Base-by-base conservation (phyloP, 371 early-diverging fungal species). In the Cokeromyces recurvatus region DNA sequence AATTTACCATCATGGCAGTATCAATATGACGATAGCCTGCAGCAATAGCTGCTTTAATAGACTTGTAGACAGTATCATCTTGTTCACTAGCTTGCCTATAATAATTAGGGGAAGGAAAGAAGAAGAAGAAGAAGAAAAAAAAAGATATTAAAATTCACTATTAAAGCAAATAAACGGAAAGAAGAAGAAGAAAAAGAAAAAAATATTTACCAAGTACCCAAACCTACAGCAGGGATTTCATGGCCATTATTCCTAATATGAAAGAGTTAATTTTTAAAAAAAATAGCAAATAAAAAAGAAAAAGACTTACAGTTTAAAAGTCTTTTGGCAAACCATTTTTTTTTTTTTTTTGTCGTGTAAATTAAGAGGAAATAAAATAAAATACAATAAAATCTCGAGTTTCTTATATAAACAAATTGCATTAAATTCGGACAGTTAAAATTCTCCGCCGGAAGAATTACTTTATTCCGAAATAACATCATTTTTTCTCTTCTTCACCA, bases 181-280 rank as follows among this genome's bases (percentile, higher is more conserved):
- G n/a, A n/a, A n/a, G n/a, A n/a, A n/a, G n/a, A n/a, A n/a, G n/a
- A n/a, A n/a, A n/a, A n/a, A n/a, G n/a, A n/a, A n/a, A n/a, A n/a
- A n/a, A n/a, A n/a, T n/a, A n/a, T n/a, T 43, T 66, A 63, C 74
- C 78, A 77, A 27, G 81, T 81, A 34, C 78, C 73, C 32, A 74
- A 62, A 35, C 71, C 74, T 19, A 76, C 50, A 34, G 72, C 64
- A 21, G 77, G 77, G 32, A 76, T 71, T 20, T 43, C 41, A 11
- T 64, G 64, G 24, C 77, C 77, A 10, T 66, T 71, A 46, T 70
- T 70, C 16, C 71, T 70, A 46, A 27, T 32, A 11, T 23, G 36
- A 20, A n/a, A 16, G 25, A 6, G 39, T 38, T 32, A 22, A 2
- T 24, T 15, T 6, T 24, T 42, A 5, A 19, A n/a, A n/a, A n/a